Conservation (phyloP, 495 filamentous ascomycete species). For the Neurospora sublineolata region DNA sequence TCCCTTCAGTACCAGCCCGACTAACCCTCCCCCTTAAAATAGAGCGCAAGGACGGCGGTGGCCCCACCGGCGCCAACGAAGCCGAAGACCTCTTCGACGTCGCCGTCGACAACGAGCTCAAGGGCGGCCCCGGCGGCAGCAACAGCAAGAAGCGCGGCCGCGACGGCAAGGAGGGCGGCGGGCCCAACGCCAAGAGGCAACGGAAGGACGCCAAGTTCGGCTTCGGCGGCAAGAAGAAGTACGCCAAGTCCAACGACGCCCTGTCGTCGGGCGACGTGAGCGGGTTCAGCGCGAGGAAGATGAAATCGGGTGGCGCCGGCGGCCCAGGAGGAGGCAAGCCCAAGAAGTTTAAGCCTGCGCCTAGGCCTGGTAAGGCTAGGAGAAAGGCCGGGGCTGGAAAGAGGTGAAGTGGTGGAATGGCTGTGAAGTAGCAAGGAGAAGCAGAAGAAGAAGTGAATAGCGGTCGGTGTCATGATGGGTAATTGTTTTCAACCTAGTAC, state of each 20-base stretch:
- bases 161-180: constrained; percentile 25
- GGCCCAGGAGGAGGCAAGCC: constrained; percentile 12
- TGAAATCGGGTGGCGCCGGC: constrained; percentile 46
- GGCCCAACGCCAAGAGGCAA: constrained; percentile 58
- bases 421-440: neutral
- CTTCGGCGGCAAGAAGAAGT: constrained; percentile 87
- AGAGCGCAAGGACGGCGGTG: constrained; percentile 76
- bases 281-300: constrained; percentile 68
- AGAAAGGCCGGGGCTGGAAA: constrained; percentile 19
- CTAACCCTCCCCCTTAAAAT: constrained; percentile 8
- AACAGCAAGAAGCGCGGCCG: constrained; percentile 28
- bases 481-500: neutral
- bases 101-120: constrained; percentile 67
- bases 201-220: constrained; percentile 92
- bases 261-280: constrained; percentile 64
- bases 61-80: constrained; percentile 52
- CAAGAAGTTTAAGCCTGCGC: constrained; percentile 7
- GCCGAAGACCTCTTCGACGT: constrained; percentile 93
- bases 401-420: neutral
- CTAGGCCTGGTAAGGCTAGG: constrained; percentile 27
- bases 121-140: constrained; percentile 28
- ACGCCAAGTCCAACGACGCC: constrained; percentile 80
- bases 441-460: neutral
- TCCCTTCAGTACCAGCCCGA: neutral
- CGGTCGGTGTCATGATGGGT: neutral